A percentile compares a stretch with the other conserved stretches of the same genome.
These are phyloP conservation scores for Mitragyna speciosa DNA, from an alignment of 257 asterid genomes.

Conservation along the genomic window DNA sequence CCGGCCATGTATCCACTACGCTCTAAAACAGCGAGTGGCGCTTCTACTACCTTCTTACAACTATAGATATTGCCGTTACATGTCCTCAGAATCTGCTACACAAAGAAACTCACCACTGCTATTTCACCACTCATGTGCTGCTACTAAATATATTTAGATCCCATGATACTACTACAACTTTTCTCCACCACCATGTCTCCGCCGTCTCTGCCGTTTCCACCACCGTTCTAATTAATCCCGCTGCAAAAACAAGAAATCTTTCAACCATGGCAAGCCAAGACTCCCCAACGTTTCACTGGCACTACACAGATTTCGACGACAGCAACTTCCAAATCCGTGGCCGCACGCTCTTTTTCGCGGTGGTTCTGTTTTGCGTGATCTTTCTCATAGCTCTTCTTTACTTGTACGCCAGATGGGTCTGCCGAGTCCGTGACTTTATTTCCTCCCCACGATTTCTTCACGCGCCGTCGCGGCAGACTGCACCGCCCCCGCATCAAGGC, in stretches of 20 bases:
- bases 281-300: slow-evolving; percentile 64
- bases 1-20: not conserved
- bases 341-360: slow-evolving; percentile 62
- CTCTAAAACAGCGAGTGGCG: slow-evolving; percentile 1
- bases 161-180: not conserved
- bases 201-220: not conserved
- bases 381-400: slow-evolving; percentile 45
- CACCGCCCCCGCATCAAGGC: slow-evolving; percentile 36
- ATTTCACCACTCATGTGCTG: not conserved
- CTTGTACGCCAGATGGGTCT: slow-evolving; percentile 64
- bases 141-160: not conserved
- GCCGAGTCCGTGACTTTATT: slow-evolving; percentile 32
- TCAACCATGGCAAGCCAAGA: slow-evolving; percentile 8
- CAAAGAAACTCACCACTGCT: not conserved
- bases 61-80: not conserved
- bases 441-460: slow-evolving; percentile 25
- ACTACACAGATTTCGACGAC: slow-evolving; percentile 77
- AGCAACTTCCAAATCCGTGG: slow-evolving; percentile 66
- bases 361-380: slow-evolving; percentile 50
- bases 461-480: slow-evolving; percentile 35
- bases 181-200: slow-evolving; percentile 5
- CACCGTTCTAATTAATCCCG: not conserved
- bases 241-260: not conserved
- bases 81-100: not conserved
- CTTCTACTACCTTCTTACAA: not conserved